Evolutionary conservation across 1,284 basidiomycete genomes (phyloP), one percentile per base, ranked within the genome.

Genomic region (Fomitopsis betulina): DNA sequence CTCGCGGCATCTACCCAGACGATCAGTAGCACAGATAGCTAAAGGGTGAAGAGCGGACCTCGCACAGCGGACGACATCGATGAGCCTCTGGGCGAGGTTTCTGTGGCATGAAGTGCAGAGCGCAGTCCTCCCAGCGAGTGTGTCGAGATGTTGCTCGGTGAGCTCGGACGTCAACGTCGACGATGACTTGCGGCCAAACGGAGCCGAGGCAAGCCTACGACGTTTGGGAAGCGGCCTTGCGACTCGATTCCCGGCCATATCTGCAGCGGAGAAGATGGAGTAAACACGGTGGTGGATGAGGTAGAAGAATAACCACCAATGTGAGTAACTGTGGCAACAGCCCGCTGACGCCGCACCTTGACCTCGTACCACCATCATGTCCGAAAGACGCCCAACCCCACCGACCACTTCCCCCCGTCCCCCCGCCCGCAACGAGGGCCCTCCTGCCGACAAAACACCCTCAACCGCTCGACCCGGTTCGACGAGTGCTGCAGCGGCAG

Each of bases 1-100:
- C 5, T 67, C 63, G 5, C 63, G 59, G 58, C 73, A 74, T 35
- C 73, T 73, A 50, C 6, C 13, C 25, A n/a, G 38, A 25, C 43
- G 10, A 10, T 37, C 45, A 47, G 52, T 30, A 21, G 30, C 35
- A 40, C 1, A 30, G 42, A 23, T 13, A 30, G 4, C 9, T 37
- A 5, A 17, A 37, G 19, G 7, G 45, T 25, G 12, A n/a, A 38
- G 33, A 6, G 62, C 64, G 43, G 27, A 66, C 66, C 65, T 55
- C 19, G 63, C 62, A 45, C 66, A 67, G 32, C 59, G 54, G 1
- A 63, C 43, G 6, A 67, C 55, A n/a, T 60, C 58, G 43, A 35
- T 53, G 38, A 50, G 45, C 56, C 52, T 58, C 17, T 9, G 58
- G 0, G 58, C n/a, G 49, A 63, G 62, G 0, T 60, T 54, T 19